Base-by-base conservation (phyloP, 257 asterid species). In the Scutellaria minor region DNA sequence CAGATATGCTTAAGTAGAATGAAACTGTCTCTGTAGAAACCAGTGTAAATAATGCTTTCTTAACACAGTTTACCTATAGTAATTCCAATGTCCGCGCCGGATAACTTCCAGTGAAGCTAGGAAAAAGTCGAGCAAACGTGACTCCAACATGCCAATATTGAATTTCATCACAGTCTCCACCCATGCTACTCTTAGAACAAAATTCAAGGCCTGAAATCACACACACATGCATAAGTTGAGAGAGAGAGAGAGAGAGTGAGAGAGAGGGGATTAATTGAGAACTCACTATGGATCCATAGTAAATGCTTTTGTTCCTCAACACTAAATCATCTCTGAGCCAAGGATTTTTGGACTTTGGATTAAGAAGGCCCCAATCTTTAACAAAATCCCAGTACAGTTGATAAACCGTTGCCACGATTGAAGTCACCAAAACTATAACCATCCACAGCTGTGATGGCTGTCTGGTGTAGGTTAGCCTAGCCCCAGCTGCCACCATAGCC, bases 31-130 rank as follows among this genome's bases (percentile, higher is more conserved):
- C 2, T 46, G 20, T 42, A 53, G 51, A 58, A 11, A 47, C 4
- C 44, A 24, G 4, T 42, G 1, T 9, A 37, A 22, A 24, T 18
- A 9, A 24, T 31, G 65, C 13, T 41, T 6, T 52, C 35, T 18
- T 12, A 22, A 6, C 14, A 56, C 14, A 56, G 14, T 42, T 65
- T 50, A 94, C 99, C 99, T 91, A 48, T 91, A 94, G 82, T 82
- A 94, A 83, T 95, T 95, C 99, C 99, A 95, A 51, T 95, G 99
- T n/a, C 97, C 99, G 3, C 98, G 97, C 10, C 99, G 86, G n/a
- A 95, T 85, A 71, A 95, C 96, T 86, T 95, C 99, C 67, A 92
- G 50, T 0, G 99, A 95, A 47, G 98, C 98, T 18, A 95, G 81
- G 54, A 63, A 68, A 66, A 95, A 95, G n/a, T 90, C 94, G n/a